Evolutionary conservation across 2,329 filamentous ascomycete species (phyloP), one percentile per base, ranked within the genome.

Genomic region (Apiospora koreana): DNA sequence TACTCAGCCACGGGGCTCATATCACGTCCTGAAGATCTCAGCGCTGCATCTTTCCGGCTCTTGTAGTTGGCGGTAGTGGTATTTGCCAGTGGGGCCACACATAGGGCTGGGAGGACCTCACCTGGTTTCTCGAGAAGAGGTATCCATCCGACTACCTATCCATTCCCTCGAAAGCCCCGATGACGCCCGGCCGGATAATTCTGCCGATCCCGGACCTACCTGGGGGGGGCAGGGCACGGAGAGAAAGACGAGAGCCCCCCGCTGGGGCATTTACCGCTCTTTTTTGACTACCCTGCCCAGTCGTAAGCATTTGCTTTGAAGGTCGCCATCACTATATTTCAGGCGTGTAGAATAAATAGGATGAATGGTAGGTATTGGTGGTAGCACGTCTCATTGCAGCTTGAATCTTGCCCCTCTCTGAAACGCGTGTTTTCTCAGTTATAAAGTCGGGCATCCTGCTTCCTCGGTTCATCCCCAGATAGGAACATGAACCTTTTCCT

Each of bases 61-160:
- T 54, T 62, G 54, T 38, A 54, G 48, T 62, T 23, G 54, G 16
- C 28, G n/a, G 54, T n/a, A n/a, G 54, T 62, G 18, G 21, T 38
- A 35, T 50, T 16, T 21, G 9, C 8, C 35, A 18, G 54, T 62
- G 54, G 54, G 54, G 54, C 54, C 54, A 38, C 31, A 62, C 18
- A 38, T 38, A 62, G 31, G 54, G 54, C 54, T 62, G 54, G 50
- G 31, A 62, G 54, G 54, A 62, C 54, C 54, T 62, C 54, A 38
- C 54, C 31, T 62, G 21, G 54, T 62, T 38, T 62, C 54, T 62
- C 21, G 54, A 38, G 18, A 62, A n/a, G 28, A 62, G 21, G 48
- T 35, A 62, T 62, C 54, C 54, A 62, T 62, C 54, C 28, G n/a
- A 38, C 1, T 23, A n/a, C n/a, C 3, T 14, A 38, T 38, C 54